Base-by-base conservation (phyloP, 805 yeast genomes). In the Debaryomyces prosopidis region DNA sequence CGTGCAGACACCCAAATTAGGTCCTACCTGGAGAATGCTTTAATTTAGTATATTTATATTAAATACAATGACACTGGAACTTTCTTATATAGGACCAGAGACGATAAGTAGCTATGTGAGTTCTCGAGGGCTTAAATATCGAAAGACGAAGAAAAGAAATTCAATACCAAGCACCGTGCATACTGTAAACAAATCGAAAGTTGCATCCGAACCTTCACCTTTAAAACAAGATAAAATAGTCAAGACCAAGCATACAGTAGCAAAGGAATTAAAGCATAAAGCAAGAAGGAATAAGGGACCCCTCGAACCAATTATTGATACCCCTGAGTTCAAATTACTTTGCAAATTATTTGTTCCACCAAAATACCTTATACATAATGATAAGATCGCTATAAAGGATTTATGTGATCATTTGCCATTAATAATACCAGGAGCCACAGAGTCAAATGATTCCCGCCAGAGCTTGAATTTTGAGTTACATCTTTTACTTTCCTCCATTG, bases 391-490 rank as follows among this genome's bases (percentile, higher is more conserved):
- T 9, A 38, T 57, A 14, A 52, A 55, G 30, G 65, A 66, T 37
- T 48, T 71, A 12, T 49, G 55, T 17, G 52, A 47, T 26, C 55
- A 62, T 45, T 52, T 71, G 10, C 75, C 75, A 4, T 40, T 38
- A 5, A 44, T 70, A 5, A 57, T 67, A 7, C 57, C 60, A 4
- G 51, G 46, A 37, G 41, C 52, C 4, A 42, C 52, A 9, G 47
- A 42, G 16, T 40, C 48, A 12, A 52, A 52, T 20, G 36, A 39
- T 16, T 32, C 46, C 12, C 27, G 7, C 15, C 37, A 55, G 17
- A 52, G 54, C 14, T 51, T 69, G 35, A 69, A 69, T 40, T 58
- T 69, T 40, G 65, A 68, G 42, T 45, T 71, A 12, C 76, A 72
- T 48, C 50, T 71, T 44, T 66, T 72, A 43, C 47, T 71, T n/a